Percentiles rank a stretch among this genome's conserved stretches.
Evolutionary conservation across 2,329 filamentous ascomycete genomes (phyloP).

Genomic region (Neopestalotiopsis sp.): DNA sequence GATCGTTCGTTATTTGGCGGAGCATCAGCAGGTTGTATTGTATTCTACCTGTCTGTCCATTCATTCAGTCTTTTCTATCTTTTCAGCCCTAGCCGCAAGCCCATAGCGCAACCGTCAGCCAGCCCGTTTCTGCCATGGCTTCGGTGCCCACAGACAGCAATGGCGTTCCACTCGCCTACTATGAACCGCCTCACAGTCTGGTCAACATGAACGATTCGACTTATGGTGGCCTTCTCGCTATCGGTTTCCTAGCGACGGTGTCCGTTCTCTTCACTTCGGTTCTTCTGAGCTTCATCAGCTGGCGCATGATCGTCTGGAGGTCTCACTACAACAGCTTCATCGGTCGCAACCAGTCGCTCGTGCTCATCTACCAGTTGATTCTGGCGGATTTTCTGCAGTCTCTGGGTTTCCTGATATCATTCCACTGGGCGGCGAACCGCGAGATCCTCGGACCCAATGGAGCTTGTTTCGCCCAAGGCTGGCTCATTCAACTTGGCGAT

Average conservation of each 20-base stretch:
- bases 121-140: neutral
- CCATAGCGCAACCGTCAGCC: neutral
- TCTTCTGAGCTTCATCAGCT: slow-evolving; percentile 49
- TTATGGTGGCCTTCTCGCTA: slow-evolving; percentile 44
- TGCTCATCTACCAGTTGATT: slow-evolving; percentile 60
- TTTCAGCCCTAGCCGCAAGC: neutral
- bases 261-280: slow-evolving; percentile 48
- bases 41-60: too few species aligned
- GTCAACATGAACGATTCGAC: slow-evolving; percentile 22
- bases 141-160: slow-evolving; percentile 21
- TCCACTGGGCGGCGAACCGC: slow-evolving; percentile 53
- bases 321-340: slow-evolving; percentile 35
- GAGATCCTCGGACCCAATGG: slow-evolving; percentile 48
- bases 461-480: slow-evolving; percentile 59
- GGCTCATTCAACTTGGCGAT: slow-evolving; percentile 59
- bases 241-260: slow-evolving; percentile 49
- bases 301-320: slow-evolving; percentile 48
- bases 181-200: slow-evolving; percentile 28
- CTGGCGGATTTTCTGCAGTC: slow-evolving; percentile 56
- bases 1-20: neutral
- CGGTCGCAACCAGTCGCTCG: slow-evolving; percentile 53
- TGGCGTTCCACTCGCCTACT: slow-evolving; percentile 25
- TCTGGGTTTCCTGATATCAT: slow-evolving; percentile 53
- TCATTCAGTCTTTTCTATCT: neutral
- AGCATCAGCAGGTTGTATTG: too few species aligned